Evolutionary conservation across 352 stramenopile genomes (phyloP).

Genomic region (Elongisporangium prolatum): DNA sequence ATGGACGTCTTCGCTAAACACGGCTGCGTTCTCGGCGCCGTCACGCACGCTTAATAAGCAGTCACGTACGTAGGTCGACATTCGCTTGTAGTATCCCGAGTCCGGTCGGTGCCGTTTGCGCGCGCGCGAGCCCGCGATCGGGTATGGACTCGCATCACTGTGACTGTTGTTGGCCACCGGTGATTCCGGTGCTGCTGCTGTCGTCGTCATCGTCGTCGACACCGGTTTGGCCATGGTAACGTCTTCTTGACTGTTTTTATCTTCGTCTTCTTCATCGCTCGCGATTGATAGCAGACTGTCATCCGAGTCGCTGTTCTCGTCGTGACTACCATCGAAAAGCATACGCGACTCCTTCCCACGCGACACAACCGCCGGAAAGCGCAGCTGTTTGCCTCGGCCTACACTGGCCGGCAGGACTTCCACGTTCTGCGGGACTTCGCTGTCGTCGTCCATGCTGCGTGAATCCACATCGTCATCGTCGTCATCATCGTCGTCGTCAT

Average conservation of each 20-base stretch:
- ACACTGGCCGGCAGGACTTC: conserved; percentile 71
- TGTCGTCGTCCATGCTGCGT: conserved; percentile 13
- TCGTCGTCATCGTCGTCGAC: background rate
- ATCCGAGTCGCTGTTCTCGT: conserved; percentile 54
- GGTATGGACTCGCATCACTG: conserved; percentile 23
- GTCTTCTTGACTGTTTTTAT: conserved; percentile 12
- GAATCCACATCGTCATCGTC: conserved; percentile 19
- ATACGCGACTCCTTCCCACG: conserved; percentile 64
- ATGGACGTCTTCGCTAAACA: conserved; percentile 54
- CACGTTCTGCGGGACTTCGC: conserved; percentile 27
- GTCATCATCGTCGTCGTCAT: conserved; percentile 15
- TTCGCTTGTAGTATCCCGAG: conserved; percentile 78
- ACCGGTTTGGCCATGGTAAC: background rate
- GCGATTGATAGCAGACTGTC: conserved; percentile 73
- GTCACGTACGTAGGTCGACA: conserved; percentile 82
- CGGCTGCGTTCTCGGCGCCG: conserved; percentile 26
- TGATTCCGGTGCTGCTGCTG: conserved; percentile 2
- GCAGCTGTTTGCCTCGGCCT: conserved; percentile 73
- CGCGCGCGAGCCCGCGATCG: conserved; percentile 68
- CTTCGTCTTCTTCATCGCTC: conserved; percentile 61
- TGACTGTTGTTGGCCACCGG: background rate
- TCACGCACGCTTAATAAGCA: conserved; percentile 79
- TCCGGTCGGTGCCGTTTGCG: conserved; percentile 80
- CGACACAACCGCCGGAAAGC: conserved; percentile 65
- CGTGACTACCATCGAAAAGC: conserved; percentile 31